Evolutionary conservation across 78 protist genomes (phyloP), one percentile per base, ranked within the genome.

Genomic region (Dictyostelium brefeldianum): DNA sequence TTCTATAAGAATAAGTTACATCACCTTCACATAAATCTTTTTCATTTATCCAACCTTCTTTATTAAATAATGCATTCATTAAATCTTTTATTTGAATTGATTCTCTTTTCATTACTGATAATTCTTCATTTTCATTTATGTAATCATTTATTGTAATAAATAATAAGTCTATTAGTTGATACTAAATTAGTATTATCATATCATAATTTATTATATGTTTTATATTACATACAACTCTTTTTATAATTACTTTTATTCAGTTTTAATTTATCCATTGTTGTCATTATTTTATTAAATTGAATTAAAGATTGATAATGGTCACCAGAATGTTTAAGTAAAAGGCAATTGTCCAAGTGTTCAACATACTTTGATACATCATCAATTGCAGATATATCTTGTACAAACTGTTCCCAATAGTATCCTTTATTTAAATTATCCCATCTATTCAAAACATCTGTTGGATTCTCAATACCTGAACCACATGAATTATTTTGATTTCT

Each of bases 21-120:
- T 57, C 18, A 1, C 27, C 27, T 12, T 29, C 31, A 29, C 6
- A 0, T 36, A 31, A 31, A 1, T 69, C 67, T 15, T 29, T 17
- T 31, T 83, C 90, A 69, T 36, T 43, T 4, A 12, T 73, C 80
- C 81, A 83, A 8, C 41, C 90, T 9, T 84, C 75, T 17, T 84
- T 75, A 59, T 64, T 74, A 46, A 84, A 57, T 22, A 84, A 84
- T 22, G 91, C 91, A 74, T 84, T 80, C 69, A 74, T 74, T 14
- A 51, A 47, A 22, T 84, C 91, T 54, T 57, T 41, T 8, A 56
- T 47, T 74, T 84, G 91, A 27, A 46, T 27, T 9, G 82, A 22
- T 57, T 84, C 91, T 11, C 51, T 84, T n/a, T 43, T 31, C 7
- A 74, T 12, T 3, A 73, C 82, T 41, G 9, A 7, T 15, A 59